Evolutionary conservation across 441 rosid species (phyloP), one percentile per base, ranked within the genome.

Genomic region (Aquilaria agallochum): DNA sequence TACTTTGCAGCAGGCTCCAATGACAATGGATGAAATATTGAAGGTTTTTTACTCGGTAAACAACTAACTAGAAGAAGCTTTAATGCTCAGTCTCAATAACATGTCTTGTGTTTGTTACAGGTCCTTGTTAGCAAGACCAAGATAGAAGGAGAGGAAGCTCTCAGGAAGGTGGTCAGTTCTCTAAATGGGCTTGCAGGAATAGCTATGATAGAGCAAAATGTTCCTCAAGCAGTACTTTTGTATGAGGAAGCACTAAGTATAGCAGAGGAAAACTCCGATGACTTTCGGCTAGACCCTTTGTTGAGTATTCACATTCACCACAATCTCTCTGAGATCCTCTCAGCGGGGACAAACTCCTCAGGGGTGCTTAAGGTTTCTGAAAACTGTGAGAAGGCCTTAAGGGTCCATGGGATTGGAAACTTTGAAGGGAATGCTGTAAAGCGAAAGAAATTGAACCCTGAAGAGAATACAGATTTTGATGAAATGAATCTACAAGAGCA

Each of bases 161-260:
- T 95, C n/a, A 80, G 99, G 83, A 79, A 76, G 80, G 65, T 84
- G 55, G 91, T 86, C 71, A 79, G 90, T 78, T 94, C 99, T 62
- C 84, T 95, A 78, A 95, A 89, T 75, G 99, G 94, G 54, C 95
- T 95, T 67, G 98, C 99, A 62, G 99, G 88, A 60, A 80, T 95
- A 73, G 87, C 93, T 62, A 80, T 95, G 74, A 84, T 95, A 67
- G 81, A 92, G 81, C 74, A 84, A 65, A 83, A 80, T 11, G 70
- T 79, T 72, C 72, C 81, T 59, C 76, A 86, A 76, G 98, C 97
- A 40, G 86, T 76, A 63, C 73, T 78, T 15, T 66, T 95, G 59
- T 95, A 95, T 76, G 81, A 78, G 71, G 99, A 95, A 83, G 92
- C 97, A 64, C 72, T 95, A 71, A 75, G 71, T 66, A 68, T 88